A percentile compares a stretch with the other conserved stretches of the same genome.
These are phyloP conservation scores for Byssochlamys sp. DNA, from an alignment of 2,329 filamentous ascomycete genomes.

Conservation along the genomic window DNA sequence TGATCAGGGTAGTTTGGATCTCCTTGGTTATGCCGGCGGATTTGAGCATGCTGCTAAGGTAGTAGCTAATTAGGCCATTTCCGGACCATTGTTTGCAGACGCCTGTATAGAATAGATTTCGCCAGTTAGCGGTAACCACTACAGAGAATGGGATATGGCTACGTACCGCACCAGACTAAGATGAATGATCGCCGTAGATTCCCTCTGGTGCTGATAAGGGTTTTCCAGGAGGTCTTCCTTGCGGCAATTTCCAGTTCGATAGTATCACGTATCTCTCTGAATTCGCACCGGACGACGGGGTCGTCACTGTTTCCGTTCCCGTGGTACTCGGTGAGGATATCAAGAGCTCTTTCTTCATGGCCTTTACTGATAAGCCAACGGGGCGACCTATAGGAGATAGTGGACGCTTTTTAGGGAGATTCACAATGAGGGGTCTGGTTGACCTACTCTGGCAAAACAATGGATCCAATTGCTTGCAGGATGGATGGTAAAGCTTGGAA, in stretches of 20 bases:
- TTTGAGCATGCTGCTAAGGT: conserved; percentile 44
- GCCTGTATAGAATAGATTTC: not conserved
- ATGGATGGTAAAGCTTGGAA: not conserved
- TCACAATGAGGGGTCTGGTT: not conserved
- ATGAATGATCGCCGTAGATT: not conserved
- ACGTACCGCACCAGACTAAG: not conserved
- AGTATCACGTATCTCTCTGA: not conserved
- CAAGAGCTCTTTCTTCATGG: not conserved
- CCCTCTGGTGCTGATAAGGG: not conserved
- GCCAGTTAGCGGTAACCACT: not conserved
- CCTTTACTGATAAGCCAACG: not conserved
- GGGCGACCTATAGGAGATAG: not conserved
- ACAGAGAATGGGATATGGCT: not conserved
- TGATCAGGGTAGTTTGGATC: conserved; percentile 44
- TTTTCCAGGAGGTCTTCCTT: not conserved
- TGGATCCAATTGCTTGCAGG: not conserved
- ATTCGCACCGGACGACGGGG: not conserved
- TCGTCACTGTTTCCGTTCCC: not conserved
- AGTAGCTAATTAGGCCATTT: conserved; percentile 41
- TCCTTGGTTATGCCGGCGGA: conserved; percentile 42
- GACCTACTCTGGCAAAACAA: not conserved
- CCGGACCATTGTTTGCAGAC: conserved; percentile 16
- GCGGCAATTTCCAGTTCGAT: not conserved
- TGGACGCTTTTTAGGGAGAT: not conserved
- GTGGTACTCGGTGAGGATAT: not conserved